phyloP scores from a whole-genome alignment of 2,329 filamentous ascomycete species.

The Cordyceps javanica region DNA sequence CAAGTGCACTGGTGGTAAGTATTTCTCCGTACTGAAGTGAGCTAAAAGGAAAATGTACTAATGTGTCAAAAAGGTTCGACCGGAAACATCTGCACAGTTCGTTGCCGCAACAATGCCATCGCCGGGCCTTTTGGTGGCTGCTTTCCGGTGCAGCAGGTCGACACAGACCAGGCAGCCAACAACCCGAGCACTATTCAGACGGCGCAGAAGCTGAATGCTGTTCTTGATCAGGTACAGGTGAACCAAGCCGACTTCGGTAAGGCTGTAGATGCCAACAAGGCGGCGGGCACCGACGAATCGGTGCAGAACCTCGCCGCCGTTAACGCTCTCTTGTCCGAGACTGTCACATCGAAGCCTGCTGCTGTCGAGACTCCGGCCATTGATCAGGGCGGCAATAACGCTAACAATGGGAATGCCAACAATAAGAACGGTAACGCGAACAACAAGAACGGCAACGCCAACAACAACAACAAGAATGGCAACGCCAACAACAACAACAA shows the following conservation, averaged over 20 bases:
- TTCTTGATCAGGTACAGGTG: constrained; percentile 42
- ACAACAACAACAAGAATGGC: background rate
- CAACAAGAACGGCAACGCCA: background rate
- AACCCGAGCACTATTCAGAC: constrained; percentile 35
- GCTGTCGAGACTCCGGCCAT: constrained; percentile 29
- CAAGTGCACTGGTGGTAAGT: constrained; percentile 44
- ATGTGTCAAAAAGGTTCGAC: constrained; percentile 38
- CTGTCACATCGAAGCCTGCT: constrained; percentile 23
- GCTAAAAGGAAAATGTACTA: background rate
- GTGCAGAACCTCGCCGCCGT: constrained; percentile 31
- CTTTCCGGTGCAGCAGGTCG: constrained; percentile 42
- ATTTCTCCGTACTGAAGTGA: background rate
- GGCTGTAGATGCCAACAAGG: constrained; percentile 36
- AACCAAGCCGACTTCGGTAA: constrained; percentile 44
- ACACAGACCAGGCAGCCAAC: background rate
- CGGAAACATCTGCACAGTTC: constrained; percentile 52
- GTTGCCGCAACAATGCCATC: constrained; percentile 52
- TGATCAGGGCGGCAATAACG: constrained; percentile 13
- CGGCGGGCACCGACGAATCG: constrained; percentile 27
- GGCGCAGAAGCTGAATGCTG: constrained; percentile 35
- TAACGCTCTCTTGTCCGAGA: constrained; percentile 29
- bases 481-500: background rate
- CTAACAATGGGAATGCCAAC: background rate
- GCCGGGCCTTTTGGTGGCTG: constrained; percentile 54
- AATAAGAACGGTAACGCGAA: background rate